Conservation (phyloP, 305 asterid genomes). For the Euphrasia arctica region DNA sequence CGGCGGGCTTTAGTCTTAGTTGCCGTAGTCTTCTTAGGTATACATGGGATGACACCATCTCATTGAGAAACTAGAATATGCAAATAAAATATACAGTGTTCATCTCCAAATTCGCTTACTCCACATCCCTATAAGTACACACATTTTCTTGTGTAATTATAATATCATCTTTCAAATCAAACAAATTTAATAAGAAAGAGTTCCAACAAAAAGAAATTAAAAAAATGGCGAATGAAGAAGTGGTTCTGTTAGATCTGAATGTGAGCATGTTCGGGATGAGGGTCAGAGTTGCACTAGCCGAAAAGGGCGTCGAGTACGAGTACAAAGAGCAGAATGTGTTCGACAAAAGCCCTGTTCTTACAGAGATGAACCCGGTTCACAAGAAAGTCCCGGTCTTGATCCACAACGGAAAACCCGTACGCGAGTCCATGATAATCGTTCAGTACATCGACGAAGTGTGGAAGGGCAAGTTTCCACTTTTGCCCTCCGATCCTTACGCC, state of each 20-base stretch:
- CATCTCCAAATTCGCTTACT: no score
- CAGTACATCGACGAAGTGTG: slow-evolving; percentile 40
- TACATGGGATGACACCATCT: no score
- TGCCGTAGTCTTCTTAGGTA: no score
- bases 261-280: slow-evolving; percentile 32
- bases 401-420: slow-evolving; percentile 38
- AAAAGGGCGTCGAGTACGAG: slow-evolving; percentile 33
- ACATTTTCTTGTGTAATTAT: no score
- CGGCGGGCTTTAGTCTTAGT: no score
- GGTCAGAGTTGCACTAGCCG: slow-evolving; percentile 29
- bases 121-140: no score
- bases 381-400: slow-evolving; percentile 37
- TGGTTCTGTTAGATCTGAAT: slow-evolving; percentile 24
- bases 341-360: slow-evolving; percentile 26
- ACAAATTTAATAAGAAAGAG: no score
- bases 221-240: slow-evolving; percentile 29
- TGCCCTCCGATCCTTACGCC: slow-evolving; percentile 36
- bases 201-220: neutral
- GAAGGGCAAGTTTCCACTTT: slow-evolving; percentile 29
- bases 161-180: no score
- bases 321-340: slow-evolving; percentile 23
- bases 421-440: slow-evolving; percentile 33
- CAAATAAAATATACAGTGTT: no score
- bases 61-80: no score
- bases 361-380: slow-evolving; percentile 36